A percentile compares a stretch with the other conserved stretches of the same genome.
phyloP scores from a whole-genome alignment of 768 basidiomycete species.

The Naganishia kalamii region DNA sequence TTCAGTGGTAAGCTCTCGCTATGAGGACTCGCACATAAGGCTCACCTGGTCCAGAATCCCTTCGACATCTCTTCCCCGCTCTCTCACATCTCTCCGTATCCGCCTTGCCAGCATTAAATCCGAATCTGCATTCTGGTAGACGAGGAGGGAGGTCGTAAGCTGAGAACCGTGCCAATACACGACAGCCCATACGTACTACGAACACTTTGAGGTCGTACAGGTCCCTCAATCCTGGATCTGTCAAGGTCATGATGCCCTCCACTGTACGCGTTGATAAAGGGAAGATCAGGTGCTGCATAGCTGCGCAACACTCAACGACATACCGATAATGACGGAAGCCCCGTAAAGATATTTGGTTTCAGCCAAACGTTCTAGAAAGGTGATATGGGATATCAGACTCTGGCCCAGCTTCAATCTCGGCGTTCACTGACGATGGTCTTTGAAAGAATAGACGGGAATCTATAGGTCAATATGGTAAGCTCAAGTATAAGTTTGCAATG shows the following conservation, averaged over 20 bases:
- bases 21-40: background rate
- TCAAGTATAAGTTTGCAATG: background rate
- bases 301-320: background rate
- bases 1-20: no score
- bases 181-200: slow-evolving; percentile 28
- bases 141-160: background rate
- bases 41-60: slow-evolving; percentile 67
- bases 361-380: slow-evolving; percentile 39
- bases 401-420: background rate
- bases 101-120: slow-evolving; percentile 96
- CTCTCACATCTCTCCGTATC: slow-evolving; percentile 76
- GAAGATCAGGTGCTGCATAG: background rate
- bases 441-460: slow-evolving; percentile 92
- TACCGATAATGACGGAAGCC: slow-evolving; percentile 76
- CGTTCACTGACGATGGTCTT: slow-evolving; percentile 65
- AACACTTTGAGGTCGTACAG: slow-evolving; percentile 83
- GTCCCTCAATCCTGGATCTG: slow-evolving; percentile 67
- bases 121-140: slow-evolving; percentile 55
- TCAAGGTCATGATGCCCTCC: slow-evolving; percentile 86
- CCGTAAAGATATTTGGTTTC: slow-evolving; percentile 78
- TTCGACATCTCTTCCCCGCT: slow-evolving; percentile 75
- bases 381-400: slow-evolving; percentile 32
- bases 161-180: background rate
- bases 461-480: slow-evolving; percentile 51
- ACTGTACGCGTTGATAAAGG: slow-evolving; percentile 48